phyloP scores from a whole-genome alignment of 2,329 filamentous ascomycete genomes.

The Fusarium equiseti region DNA sequence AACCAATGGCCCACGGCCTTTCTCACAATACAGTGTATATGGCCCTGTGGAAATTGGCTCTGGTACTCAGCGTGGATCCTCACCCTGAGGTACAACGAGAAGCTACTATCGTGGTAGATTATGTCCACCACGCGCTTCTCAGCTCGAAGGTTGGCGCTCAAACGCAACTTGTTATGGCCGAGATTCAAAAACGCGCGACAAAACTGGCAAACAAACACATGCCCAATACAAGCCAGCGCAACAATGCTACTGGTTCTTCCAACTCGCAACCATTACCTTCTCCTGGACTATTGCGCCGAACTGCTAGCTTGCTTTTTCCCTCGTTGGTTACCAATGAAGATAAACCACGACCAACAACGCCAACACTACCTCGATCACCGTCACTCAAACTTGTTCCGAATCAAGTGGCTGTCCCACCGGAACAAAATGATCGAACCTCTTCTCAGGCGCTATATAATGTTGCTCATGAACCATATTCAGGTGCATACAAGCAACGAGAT shows the following conservation, averaged over 20 bases:
- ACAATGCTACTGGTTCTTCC: slow-evolving; percentile 54
- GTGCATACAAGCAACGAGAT: slow-evolving; percentile 75
- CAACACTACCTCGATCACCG: slow-evolving; percentile 48
- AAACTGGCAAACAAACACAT: slow-evolving; percentile 61
- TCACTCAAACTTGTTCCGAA: slow-evolving; percentile 57
- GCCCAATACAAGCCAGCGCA: slow-evolving; percentile 58
- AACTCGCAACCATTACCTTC: slow-evolving; percentile 62
- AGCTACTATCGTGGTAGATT: slow-evolving; percentile 87
- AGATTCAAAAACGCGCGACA: slow-evolving; percentile 69
- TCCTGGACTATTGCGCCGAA: slow-evolving; percentile 71
- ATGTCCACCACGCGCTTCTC: slow-evolving; percentile 81
- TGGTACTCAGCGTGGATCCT: slow-evolving; percentile 92
- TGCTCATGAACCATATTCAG: slow-evolving; percentile 82
- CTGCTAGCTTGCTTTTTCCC: slow-evolving; percentile 72
- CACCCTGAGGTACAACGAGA: slow-evolving; percentile 92
- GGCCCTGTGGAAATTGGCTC: slow-evolving; percentile 91
- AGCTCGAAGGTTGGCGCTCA: slow-evolving; percentile 79
- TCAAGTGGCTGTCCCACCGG: slow-evolving; percentile 69
- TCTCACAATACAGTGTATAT: slow-evolving; percentile 93
- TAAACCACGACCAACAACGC: slow-evolving; percentile 51
- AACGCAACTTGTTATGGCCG: slow-evolving; percentile 79
- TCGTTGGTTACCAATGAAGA: slow-evolving; percentile 67
- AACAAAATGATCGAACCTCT: slow-evolving; percentile 74
- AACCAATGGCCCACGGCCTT: slow-evolving; percentile 67
- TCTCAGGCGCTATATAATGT: slow-evolving; percentile 79